Base-by-base conservation (phyloP, 2,329 filamentous ascomycete genomes). In the Ascomycota sp. region DNA sequence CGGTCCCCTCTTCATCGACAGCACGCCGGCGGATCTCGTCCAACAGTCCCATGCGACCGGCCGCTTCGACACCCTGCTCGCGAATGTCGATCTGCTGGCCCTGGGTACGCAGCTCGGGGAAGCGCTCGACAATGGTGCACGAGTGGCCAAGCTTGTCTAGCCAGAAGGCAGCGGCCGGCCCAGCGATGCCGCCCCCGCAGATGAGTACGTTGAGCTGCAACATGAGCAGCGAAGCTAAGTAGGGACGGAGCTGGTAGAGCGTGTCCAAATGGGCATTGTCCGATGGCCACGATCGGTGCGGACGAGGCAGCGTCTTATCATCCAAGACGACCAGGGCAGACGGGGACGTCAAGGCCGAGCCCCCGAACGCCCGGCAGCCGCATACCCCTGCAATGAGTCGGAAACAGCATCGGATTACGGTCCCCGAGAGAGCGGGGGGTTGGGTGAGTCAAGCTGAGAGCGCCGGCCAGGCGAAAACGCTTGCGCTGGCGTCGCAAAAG, bases 41-140 rank as follows among this genome's bases (percentile, higher is more conserved):
- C 8, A 56, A 36, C 9, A 63, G 40, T 0, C 56, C 56, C 43
- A 60, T 52, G n/a, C 40, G 44, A 10, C 47, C 40, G 17, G 55
- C 45, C 5, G 55, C 44, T 5, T 44, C 39, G 6, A 61, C 42
- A 3, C 57, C 59, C 20, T 55, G 50, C 2, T 48, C 51, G 2
- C 57, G 52, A 7, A 64, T 41, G 38, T 63, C 60, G 25, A 63
- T 51, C 33, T 63, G 57, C 34, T 57, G 52, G 1, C 59, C 60
- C 4, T 46, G 40, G 4, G 45, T 37, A 4, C 58, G 53, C 7
- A 61, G 43, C 3, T 33, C 23, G 0, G 50, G 34, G 8, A 43
- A 42, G 3, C 57, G 51, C 36, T 63, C 59, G 13, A 62, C 30
- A n/a, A 63, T 35, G 3, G 56, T 61, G 32, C 60, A 50, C 11